Evolutionary conservation across 495 filamentous ascomycete genomes (phyloP), one percentile per base, ranked within the genome.

Genomic region (Tetracladium setigerum): DNA sequence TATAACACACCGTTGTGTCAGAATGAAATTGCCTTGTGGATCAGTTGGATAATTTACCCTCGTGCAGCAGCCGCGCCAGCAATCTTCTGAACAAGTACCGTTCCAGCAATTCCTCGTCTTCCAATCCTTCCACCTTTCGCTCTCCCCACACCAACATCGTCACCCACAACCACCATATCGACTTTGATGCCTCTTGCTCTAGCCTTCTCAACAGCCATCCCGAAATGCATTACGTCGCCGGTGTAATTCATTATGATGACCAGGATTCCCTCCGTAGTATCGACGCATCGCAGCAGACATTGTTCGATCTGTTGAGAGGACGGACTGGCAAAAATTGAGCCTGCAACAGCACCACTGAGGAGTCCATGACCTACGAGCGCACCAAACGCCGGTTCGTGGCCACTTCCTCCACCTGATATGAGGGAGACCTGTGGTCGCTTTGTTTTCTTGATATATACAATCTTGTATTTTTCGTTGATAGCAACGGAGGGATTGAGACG

Each of bases 101-200:
- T 92, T 22, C 90, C 91, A 12, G 85, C 88, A 53, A 96, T 86
- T 37, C 90, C 90, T 54, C 90, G 73, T 41, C 90, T 71, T 13
- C 90, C 90, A 4, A 95, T 89, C 62, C 92, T 95, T 5, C 91
- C 90, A 4, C 81, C 77, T 66, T 81, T 83, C 41, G 69, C 69
- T 49, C 88, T 72, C 1, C 90, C 90, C 16, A 96, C 90, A 16
- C 89, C 87, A 0, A 89, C 90, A 61, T 96, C 90, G 53, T 96
- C 90, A n/a, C 79, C 86, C 30, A 95, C 88, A 9, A 92, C 81
- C 17, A 95, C 83, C 81, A 95, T 94, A 60, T 95, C 89, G 0
- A 87, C 84, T 22, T 78, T 63, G 32, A 87, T 65, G 1, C 86
- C 91, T 0, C 78, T 71, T 0, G 87, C 88, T 47, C 81, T 79